Base-by-base conservation (phyloP, 2,329 filamentous ascomycete genomes). In the Lasiodiplodia sp. region DNA sequence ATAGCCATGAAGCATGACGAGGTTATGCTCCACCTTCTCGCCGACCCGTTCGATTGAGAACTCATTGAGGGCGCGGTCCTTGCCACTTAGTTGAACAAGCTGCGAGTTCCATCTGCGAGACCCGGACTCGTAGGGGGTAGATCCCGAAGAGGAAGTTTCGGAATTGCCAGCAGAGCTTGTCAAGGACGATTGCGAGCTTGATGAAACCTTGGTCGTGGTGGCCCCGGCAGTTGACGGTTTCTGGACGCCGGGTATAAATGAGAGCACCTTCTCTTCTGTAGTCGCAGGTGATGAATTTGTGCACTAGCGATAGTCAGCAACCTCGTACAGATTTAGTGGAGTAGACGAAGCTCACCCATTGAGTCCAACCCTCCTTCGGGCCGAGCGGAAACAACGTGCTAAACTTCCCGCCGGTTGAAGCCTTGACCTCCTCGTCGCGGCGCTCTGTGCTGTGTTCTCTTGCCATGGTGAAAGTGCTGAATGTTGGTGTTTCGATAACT, bases 1-100 rank as follows among this genome's bases (percentile, higher is more conserved):
- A 79, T 99, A 99, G 70, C 96, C 96, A 78, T 99, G 96, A 3
- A 99, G 84, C 88, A 99, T 97, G 55, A 99, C 95, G 18, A 99
- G 85, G 56, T 93, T 96, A 76, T 98, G 90, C 56, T 96, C 91
- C 0, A 89, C 87, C 7, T 90, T 81, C 77, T 97, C 94, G 49
- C 89, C 93, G 0, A 93, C 82, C 58, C 94, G 87, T 81, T 97
- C 93, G 2, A 99, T 88, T 0, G 92, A 94, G 78, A 97, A 96
- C 77, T 99, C 96, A 77, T 99, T 98, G 70, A 99, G 80, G 2
- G 90, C 92, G 58, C 96, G 88, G 77, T 97, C 89, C 79, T 94
- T 96, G 67, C 96, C 96, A 16, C 91, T 89, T 68, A 99, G 84
- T 71, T 90, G 83, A 16, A 99, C 92, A 84, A 97, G 90, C 70